Percentiles rank a stretch among this genome's conserved stretches.
Evolutionary conservation across 768 basidiomycete genomes (phyloP).

Genomic region (Lactifluus rugatus): DNA sequence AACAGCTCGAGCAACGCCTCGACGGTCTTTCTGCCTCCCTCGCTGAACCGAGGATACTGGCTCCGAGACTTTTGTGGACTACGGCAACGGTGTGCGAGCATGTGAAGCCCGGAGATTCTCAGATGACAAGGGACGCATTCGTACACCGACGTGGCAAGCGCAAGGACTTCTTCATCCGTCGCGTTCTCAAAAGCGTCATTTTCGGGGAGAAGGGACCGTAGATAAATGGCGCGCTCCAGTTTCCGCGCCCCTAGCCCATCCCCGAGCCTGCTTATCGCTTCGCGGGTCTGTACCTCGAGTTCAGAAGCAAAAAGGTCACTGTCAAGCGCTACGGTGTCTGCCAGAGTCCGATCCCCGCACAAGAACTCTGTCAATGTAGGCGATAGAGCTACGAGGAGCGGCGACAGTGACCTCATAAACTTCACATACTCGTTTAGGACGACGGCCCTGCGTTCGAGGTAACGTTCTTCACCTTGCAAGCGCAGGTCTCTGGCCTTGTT

Average conservation of each 20-base stretch:
- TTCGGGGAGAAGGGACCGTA: neutral
- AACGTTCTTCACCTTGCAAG: neutral
- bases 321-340: neutral
- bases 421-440: neutral
- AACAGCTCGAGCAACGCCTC: neutral
- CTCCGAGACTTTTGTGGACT: neutral
- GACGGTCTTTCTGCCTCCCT: neutral
- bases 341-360: neutral
- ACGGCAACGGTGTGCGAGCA: constrained; percentile 1
- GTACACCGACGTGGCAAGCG: neutral
- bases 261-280: neutral
- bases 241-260: neutral
- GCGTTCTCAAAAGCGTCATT: neutral
- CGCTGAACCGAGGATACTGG: neutral
- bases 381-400: neutral
- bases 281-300: neutral
- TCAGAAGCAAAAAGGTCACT: neutral
- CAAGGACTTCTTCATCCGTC: neutral
- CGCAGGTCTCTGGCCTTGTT: neutral
- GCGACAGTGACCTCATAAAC: neutral
- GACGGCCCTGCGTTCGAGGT: neutral
- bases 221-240: neutral
- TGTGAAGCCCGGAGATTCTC: constrained; percentile 2
- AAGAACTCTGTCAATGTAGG: neutral
- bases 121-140: constrained; percentile 3